Evolutionary conservation across 2,329 filamentous ascomycete species (phyloP), one percentile per base, ranked within the genome.

Genomic region (Sarocladium strictum): DNA sequence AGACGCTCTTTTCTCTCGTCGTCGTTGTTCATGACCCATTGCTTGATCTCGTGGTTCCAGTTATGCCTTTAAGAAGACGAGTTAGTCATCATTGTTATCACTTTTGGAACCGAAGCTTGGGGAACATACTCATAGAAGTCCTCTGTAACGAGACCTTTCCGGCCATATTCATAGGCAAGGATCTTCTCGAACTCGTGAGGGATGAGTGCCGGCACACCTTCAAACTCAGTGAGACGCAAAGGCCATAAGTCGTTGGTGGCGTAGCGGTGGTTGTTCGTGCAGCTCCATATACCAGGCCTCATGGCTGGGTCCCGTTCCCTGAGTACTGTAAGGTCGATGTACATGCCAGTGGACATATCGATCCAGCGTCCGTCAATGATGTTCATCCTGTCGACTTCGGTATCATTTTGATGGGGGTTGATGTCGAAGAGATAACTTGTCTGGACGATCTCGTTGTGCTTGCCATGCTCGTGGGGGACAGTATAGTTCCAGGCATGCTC

Each of bases 331-430:
- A 95, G 90, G 67, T 94, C 89, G 67, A 94, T 84, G 68, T 88
- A 95, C 63, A 93, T 77, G 49, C 89, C 89, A 62, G 85, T 94
- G 54, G 73, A 69, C 56, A 78, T 78, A 68, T 94, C 89, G 64
- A 94, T 89, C 87, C 88, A 95, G 45, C 90, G 79, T 23, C 85
- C 89, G 69, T 94, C 90, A 62, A 94, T 94, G 55, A 94, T 80
- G 66, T 95, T 95, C 64, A 77, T 72, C 17, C 88, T 88, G 61
- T 87, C 78, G 41, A 84, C 84, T 21, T 81, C 76, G 24, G 76
- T 75, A 54, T 86, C 78, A 55, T 73, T 74, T 62, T 83, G 78
- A 72, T 85, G 82, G 0, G 87, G 86, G 69, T 93, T 94, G 57
- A 93, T 75, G 64, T 94, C 89, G 12, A 94, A 77, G 12, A 93